These are phyloP conservation scores for Apiospora marii DNA, from an alignment of 2,329 filamentous ascomycete genomes.

Conservation along the genomic window DNA sequence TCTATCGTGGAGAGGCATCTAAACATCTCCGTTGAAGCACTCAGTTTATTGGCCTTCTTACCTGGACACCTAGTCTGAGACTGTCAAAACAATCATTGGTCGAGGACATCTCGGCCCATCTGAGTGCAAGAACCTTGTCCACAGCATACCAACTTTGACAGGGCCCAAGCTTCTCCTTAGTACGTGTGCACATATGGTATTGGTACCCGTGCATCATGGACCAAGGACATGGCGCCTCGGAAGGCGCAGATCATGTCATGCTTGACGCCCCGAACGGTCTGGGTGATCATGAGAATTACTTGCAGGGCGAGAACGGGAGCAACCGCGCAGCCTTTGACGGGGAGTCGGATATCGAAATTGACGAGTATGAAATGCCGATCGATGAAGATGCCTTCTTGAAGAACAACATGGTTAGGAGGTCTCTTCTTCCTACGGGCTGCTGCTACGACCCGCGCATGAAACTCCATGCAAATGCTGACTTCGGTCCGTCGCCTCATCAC, in stretches of 20 bases:
- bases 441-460: constrained; percentile 97
- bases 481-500: constrained; percentile 78
- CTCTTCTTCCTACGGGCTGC: constrained; percentile 73
- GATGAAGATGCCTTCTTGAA: constrained; percentile 48
- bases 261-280: constrained; percentile 51
- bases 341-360: constrained; percentile 46
- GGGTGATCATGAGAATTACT: constrained; percentile 44
- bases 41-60: background rate
- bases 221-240: constrained; percentile 41
- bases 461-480: constrained; percentile 87
- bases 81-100: background rate
- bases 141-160: background rate
- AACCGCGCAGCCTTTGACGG: constrained; percentile 40
- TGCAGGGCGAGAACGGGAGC: constrained; percentile 27
- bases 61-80: background rate
- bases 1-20: background rate
- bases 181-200: constrained; percentile 16
- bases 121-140: background rate
- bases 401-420: constrained; percentile 49
- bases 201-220: constrained; percentile 13
- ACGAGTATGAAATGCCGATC: constrained; percentile 39
- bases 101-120: background rate
- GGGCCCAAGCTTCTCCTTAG: background rate
- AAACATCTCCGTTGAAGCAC: background rate
- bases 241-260: constrained; percentile 54